phyloP scores from a whole-genome alignment of 768 basidiomycete genomes.

The Symmetrospora coprosmae region DNA sequence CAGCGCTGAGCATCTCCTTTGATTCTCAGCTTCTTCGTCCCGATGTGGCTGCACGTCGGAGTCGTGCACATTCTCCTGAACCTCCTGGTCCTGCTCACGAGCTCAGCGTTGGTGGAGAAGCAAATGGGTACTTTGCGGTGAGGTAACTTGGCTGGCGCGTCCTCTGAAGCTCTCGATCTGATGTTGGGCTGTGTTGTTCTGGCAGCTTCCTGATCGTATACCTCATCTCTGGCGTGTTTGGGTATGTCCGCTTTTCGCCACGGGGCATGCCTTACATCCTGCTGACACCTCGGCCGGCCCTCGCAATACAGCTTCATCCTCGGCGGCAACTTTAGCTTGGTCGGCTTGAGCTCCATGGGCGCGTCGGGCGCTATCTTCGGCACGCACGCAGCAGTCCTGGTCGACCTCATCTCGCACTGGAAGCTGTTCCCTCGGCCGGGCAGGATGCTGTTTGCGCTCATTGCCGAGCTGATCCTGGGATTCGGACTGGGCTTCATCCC shows the following conservation, averaged over 20 bases:
- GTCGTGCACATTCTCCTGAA: constrained; percentile 82
- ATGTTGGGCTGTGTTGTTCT: constrained; percentile 61
- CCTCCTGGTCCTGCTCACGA: constrained; percentile 67
- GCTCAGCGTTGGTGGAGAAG: constrained; percentile 41
- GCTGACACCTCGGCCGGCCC: background rate
- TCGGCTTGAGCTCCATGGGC: constrained; percentile 75
- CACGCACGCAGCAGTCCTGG: constrained; percentile 28
- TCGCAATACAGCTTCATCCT: constrained; percentile 43
- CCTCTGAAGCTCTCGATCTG: background rate
- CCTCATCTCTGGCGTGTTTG: constrained; percentile 81
- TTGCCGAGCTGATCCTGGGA: constrained; percentile 72
- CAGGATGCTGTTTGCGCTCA: constrained; percentile 67
- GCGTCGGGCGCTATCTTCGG: constrained; percentile 60
- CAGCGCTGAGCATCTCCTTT: constrained; percentile 2
- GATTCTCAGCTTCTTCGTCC: constrained; percentile 21
- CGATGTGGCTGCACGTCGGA: constrained; percentile 46
- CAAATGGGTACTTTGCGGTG: constrained; percentile 47
- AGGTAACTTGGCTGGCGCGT: constrained; percentile 7
- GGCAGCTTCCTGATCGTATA: constrained; percentile 71
- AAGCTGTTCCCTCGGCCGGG: constrained; percentile 67
- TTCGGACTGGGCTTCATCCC: constrained; percentile 66
- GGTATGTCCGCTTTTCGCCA: constrained; percentile 41
- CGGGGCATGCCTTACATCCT: background rate
- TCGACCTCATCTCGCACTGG: constrained; percentile 82
- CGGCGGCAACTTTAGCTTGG: constrained; percentile 81